Conservation (phyloP, 495 filamentous ascomycete species). For the Penicillium coprophilum region DNA sequence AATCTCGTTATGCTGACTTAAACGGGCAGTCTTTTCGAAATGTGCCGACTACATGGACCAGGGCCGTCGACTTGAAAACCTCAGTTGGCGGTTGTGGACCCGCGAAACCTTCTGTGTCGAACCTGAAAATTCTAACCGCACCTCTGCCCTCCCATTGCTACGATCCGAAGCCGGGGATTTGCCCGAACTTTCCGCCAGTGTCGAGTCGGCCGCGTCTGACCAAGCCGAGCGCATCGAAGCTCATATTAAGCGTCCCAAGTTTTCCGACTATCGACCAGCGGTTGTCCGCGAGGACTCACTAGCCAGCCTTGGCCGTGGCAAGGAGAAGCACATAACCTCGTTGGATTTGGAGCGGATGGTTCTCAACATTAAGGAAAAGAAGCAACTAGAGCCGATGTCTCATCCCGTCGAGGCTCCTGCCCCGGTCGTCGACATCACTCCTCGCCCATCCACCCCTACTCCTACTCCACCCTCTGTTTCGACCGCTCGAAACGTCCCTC, state of each 20-base stretch:
- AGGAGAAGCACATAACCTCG: conserved; percentile 88
- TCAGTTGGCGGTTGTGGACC: conserved; percentile 96
- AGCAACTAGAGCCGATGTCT: conserved; percentile 60
- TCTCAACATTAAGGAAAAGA: conserved; percentile 76
- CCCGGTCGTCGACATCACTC: conserved; percentile 55
- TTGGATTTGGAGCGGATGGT: conserved; percentile 88
- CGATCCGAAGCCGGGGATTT: conserved; percentile 57
- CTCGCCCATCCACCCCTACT: conserved; percentile 45
- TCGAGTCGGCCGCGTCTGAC: conserved; percentile 77
- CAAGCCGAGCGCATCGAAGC: conserved; percentile 71
- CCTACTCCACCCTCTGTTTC: conserved; percentile 41
- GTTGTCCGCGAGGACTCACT: conserved; percentile 52
- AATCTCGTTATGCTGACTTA: background rate
- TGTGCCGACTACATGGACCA: conserved; percentile 93
- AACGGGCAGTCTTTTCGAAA: conserved; percentile 78
- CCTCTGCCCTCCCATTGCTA: conserved; percentile 43
- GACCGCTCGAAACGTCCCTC: conserved; percentile 25
- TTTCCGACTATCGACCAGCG: conserved; percentile 44
- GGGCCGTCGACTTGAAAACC: conserved; percentile 87
- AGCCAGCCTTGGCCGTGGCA: conserved; percentile 60
- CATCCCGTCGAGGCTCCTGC: conserved; percentile 43
- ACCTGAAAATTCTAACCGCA: conserved; percentile 51
- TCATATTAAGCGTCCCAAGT: conserved; percentile 53
- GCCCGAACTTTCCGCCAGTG: conserved; percentile 86
- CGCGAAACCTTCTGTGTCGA: conserved; percentile 96